Base-by-base conservation (phyloP, 306 rosid genomes). In the Vachellia pachyceras region DNA sequence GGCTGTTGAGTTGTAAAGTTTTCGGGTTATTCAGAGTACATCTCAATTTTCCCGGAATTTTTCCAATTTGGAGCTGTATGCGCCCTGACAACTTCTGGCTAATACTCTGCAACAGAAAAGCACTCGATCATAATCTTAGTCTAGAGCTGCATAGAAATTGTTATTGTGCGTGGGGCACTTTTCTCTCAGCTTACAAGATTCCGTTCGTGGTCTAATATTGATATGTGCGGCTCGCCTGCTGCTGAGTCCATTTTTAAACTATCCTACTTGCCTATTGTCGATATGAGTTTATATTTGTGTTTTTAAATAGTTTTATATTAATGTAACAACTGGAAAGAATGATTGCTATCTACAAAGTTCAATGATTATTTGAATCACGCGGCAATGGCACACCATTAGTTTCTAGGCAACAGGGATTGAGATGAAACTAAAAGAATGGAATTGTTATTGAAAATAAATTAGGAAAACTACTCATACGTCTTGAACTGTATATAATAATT, bases 101-200 rank as follows among this genome's bases (percentile, higher is more conserved):
- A 18, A 52, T 80, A 18, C 60, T 65, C 29, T 65, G 45, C 57
- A 25, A 12, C n/a, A 71, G 75, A 57, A 74, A 50, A 79, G 52
- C 74, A 41, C 18, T 50, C 14, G 17, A 50, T 40, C 77, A 55
- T 69, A 44, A 42, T 55, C 41, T 68, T 36, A 4, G 54, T 50
- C 25, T 33, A 36, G 20, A 58, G 3, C 18, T 63, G 37, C 39
- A 50, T 50, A 18, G 18, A 6, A 50, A 20, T n/a, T 35, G 46
- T 12, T 45, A 3, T 13, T 45, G n/a, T 18, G 47, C 61, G 10
- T 14, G 7, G 61, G 9, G 36, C 72, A 44, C 33, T 72, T 42
- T 33, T 22, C 18, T 69, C 3, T 14, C n/a, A 23, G 11, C 54
- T 44, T 44, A 20, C 54, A 72, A 9, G n/a, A 45, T 77, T 5